Conservation (phyloP, 2,329 filamentous ascomycete species). For the Eutypa lata region DNA sequence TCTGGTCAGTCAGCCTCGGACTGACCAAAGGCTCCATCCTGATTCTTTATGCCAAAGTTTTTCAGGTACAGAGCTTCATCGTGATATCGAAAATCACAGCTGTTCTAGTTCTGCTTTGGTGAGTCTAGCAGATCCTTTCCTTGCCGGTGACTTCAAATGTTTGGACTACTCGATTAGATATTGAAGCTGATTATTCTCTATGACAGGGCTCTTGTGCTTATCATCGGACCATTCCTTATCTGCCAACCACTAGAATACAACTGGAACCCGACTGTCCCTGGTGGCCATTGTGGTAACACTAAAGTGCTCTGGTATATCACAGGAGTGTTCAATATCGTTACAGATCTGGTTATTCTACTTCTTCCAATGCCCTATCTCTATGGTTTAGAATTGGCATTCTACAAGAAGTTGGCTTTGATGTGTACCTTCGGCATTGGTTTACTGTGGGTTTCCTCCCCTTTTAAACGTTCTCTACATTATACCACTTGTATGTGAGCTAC, state of each 20-base stretch:
- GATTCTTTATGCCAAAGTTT: slow-evolving; percentile 25
- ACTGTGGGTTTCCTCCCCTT: slow-evolving; percentile 22
- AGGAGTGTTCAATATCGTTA: slow-evolving; percentile 29
- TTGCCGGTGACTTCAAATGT: not conserved
- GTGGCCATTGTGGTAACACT: slow-evolving; percentile 30
- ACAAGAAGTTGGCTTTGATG: slow-evolving; percentile 25
- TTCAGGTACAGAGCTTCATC: slow-evolving; percentile 22
- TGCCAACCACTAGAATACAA: slow-evolving; percentile 34
- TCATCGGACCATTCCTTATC: slow-evolving; percentile 30
- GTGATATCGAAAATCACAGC: slow-evolving; percentile 19
- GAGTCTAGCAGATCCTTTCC: slow-evolving; percentile 1
- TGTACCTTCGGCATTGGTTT: slow-evolving; percentile 31
- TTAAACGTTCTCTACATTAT: no score
- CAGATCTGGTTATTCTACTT: slow-evolving; percentile 28
- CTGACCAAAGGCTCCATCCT: slow-evolving; percentile 29
- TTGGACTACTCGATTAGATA: no score
- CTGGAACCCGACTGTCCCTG: slow-evolving; percentile 30
- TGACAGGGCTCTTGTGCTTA: slow-evolving; percentile 22
- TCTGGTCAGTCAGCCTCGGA: slow-evolving; percentile 28
- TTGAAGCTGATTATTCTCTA: no score
- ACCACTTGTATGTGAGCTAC: not conserved
- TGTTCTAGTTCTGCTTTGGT: slow-evolving; percentile 21
- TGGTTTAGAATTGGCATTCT: no score
- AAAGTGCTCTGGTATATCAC: slow-evolving; percentile 26
- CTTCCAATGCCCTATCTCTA: slow-evolving; percentile 31